phyloP scores from a whole-genome alignment of 345 rosid genomes.

The Carallia pectinifolia region DNA sequence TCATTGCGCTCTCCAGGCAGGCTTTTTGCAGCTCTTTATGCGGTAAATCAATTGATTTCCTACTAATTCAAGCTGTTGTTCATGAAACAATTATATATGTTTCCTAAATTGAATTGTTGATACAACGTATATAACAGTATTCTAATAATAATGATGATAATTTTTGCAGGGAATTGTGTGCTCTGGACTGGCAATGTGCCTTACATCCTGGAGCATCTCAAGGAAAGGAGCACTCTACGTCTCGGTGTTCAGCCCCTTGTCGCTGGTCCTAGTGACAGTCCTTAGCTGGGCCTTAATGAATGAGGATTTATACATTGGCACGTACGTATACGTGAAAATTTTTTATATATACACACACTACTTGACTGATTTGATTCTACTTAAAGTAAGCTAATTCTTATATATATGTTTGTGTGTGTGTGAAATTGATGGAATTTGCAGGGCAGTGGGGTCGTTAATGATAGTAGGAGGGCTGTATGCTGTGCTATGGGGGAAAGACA shows the following conservation, averaged over 20 bases:
- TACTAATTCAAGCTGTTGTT: background rate
- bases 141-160: too few relatives aligned
- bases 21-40: conserved; percentile 63
- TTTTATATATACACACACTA: conserved; percentile 28
- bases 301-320: conserved; percentile 74
- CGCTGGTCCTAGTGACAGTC: conserved; percentile 64
- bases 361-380: conserved; percentile 49
- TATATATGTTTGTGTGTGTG: conserved; percentile 8
- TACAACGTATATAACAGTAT: too few relatives aligned
- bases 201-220: conserved; percentile 70
- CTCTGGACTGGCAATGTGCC: conserved; percentile 62
- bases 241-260: conserved; percentile 79
- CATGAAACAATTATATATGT: too few relatives aligned
- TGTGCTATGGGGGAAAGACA: conserved; percentile 87
- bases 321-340: conserved; percentile 39
- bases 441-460: too few relatives aligned
- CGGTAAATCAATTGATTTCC: conserved; percentile 38
- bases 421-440: too few relatives aligned
- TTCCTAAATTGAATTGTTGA: too few relatives aligned
- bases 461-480: conserved; percentile 51
- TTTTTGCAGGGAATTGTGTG: conserved; percentile 67
- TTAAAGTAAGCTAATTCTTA: too few relatives aligned
- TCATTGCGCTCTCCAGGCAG: conserved; percentile 52
- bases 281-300: conserved; percentile 78
- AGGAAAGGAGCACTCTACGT: conserved; percentile 83